Base-by-base conservation (phyloP, 2,329 filamentous ascomycete species). In the Trichoderma simmonsii region DNA sequence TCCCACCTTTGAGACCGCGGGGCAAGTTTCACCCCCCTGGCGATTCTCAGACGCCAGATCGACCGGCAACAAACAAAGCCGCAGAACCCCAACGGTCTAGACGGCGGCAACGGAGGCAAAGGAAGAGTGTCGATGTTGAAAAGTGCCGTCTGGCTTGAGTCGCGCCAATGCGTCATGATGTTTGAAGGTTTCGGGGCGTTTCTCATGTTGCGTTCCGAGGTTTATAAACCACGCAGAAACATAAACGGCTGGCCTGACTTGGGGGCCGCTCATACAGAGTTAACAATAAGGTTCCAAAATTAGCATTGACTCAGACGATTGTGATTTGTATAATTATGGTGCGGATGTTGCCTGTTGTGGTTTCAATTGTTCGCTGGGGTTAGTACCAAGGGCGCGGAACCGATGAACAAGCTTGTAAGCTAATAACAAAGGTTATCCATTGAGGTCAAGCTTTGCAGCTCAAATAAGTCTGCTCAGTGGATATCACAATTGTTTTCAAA, bases 1-100 rank as follows among this genome's bases (percentile, higher is more conserved):
- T 56, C 51, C 48, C 32, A 56, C 63, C 48, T 66, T 61, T 48
- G 66, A 69, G 66, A 21, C 28, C 56, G 66, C 66, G 66, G 66
- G 66, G 66, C 56, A 26, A 26, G 66, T 69, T 69, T 69, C 66
- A 69, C n/a, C 34, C 48, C 63, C 63, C 56, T 54, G 66, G 56
- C 63, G 36, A 74, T 61, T 73, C 74, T 73, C 70, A 62, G 72
- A 74, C 72, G 74, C 75, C 72, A 74, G 72, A 76, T 77, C 76
- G 75, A 34, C 75, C 73, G 71, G 75, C 73, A 73, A 61, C 26
- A 26, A 34, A 30, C 54, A 51, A 51, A 61, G 66, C 66, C 66
- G 66, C 66, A 51, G 26, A 34, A 36, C 32, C 32, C 5, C 30
- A 61, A 32, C 9, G 15, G 66, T 26, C 65, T 43, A 24, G 56